phyloP scores from a whole-genome alignment of 345 rosid genomes.

The Acer campestre region DNA sequence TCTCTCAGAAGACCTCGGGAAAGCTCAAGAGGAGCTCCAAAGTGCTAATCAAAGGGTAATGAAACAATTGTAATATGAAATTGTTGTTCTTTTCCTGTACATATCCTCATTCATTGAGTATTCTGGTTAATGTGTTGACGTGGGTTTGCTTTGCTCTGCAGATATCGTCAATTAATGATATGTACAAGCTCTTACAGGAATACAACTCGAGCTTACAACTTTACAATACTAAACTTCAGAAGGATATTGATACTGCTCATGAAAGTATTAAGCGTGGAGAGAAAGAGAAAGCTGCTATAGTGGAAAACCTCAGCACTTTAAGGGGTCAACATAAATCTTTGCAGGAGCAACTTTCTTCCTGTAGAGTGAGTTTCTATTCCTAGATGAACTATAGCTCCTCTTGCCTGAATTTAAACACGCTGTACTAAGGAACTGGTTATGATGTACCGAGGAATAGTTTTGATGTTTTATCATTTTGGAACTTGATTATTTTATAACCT shows the following conservation, averaged over 20 bases:
- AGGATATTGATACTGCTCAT: constrained; percentile 82
- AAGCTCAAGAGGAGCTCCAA: constrained; percentile 84
- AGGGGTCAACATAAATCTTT: constrained; percentile 75
- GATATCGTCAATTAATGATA: constrained; percentile 89
- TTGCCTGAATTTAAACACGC: too few relatives aligned
- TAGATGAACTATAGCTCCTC: background rate
- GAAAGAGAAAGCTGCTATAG: constrained; percentile 76
- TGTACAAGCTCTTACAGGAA: constrained; percentile 95
- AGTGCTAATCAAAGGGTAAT: constrained; percentile 93
- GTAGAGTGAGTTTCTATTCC: constrained; percentile 57
- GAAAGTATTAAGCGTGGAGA: constrained; percentile 80
- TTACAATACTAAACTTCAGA: constrained; percentile 90
- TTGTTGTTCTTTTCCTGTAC: background rate
- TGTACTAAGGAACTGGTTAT: too few relatives aligned
- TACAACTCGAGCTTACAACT: constrained; percentile 94
- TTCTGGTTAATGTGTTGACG: constrained; percentile 4
- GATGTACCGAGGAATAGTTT: too few relatives aligned
- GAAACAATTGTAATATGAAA: constrained; percentile 17
- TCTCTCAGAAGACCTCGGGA: constrained; percentile 77
- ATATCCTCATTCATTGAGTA: constrained; percentile 9
- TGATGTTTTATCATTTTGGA: too few relatives aligned
- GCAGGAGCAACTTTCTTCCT: constrained; percentile 73
- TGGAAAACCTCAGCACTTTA: constrained; percentile 71
- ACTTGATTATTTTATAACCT: too few relatives aligned
- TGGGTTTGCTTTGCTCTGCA: constrained; percentile 35